Conservation (phyloP, 352 stramenopile species). For the Pythium rishiriense region DNA sequence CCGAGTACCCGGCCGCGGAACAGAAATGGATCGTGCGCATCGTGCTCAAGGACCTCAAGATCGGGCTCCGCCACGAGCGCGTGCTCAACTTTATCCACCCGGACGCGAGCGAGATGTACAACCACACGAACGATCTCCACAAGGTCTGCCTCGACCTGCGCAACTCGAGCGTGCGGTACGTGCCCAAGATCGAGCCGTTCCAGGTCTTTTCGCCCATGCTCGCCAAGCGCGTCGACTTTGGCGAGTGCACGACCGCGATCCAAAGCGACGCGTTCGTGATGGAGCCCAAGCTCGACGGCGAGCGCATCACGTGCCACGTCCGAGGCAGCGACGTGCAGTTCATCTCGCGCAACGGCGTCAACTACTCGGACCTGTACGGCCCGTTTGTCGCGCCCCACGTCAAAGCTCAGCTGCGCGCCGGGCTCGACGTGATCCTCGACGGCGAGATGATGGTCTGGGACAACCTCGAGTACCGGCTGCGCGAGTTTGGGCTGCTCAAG, state of each 20-base stretch:
- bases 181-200: conserved; percentile 76
- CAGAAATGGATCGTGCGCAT: conserved; percentile 86
- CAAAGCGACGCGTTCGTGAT: conserved; percentile 74
- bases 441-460: conserved; percentile 91
- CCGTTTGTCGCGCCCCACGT: conserved; percentile 63
- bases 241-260: conserved; percentile 74
- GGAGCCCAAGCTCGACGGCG: conserved; percentile 84
- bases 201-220: conserved; percentile 88
- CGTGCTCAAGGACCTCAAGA: conserved; percentile 87
- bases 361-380: conserved; percentile 78
- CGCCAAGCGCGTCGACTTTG: conserved; percentile 84
- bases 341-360: conserved; percentile 83
- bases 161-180: conserved; percentile 81
- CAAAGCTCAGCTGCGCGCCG: conserved; percentile 52
- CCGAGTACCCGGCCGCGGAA: conserved; percentile 69
- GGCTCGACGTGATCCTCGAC: conserved; percentile 77
- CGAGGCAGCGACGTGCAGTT: conserved; percentile 65
- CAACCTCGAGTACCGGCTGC: conserved; percentile 70
- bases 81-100: conserved; percentile 82
- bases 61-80: conserved; percentile 77
- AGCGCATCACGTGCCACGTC: conserved; percentile 83
- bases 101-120: conserved; percentile 86
- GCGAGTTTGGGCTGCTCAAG: conserved; percentile 82
- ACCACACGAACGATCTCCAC: conserved; percentile 84
- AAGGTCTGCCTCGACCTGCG: conserved; percentile 72